Conservation (phyloP, 371 early-diverging fungal species). For the Lichtheimia hyalospora region DNA sequence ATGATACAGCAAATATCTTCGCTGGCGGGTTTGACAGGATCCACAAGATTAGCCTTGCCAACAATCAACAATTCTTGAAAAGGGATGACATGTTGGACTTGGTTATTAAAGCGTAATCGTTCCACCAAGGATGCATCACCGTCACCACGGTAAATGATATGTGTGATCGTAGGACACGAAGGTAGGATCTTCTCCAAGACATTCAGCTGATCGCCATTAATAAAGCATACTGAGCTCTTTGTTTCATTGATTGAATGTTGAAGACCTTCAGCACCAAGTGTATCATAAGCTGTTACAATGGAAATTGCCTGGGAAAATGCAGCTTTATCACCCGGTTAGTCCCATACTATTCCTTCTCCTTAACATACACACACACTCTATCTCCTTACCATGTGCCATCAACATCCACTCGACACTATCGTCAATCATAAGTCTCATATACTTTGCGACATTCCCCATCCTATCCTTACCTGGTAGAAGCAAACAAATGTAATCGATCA, state of each 20-base stretch:
- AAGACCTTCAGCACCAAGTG: conserved; percentile 77
- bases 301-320: conserved; percentile 60
- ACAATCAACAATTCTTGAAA: conserved; percentile 60
- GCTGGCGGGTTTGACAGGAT: conserved; percentile 50
- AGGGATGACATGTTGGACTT: conserved; percentile 28
- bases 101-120: background rate
- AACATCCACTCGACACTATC: conserved; percentile 74
- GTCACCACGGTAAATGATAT: conserved; percentile 75
- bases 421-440: background rate
- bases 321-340: conserved; percentile 34
- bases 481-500: conserved; percentile 71
- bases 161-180: conserved; percentile 58
- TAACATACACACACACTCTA: background rate
- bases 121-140: conserved; percentile 25
- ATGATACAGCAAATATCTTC: conserved; percentile 83
- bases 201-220: conserved; percentile 69
- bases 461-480: conserved; percentile 66
- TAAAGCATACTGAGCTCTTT: conserved; percentile 63
- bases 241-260: conserved; percentile 62
- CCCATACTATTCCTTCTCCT: background rate
- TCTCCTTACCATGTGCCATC: conserved; percentile 45
- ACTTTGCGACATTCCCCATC: background rate
- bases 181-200: conserved; percentile 48
- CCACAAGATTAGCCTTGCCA: conserved; percentile 64
- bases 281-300: conserved; percentile 83